Evolutionary conservation across 495 filamentous ascomycete genomes (phyloP).

Genomic region (Xylaria curta): DNA sequence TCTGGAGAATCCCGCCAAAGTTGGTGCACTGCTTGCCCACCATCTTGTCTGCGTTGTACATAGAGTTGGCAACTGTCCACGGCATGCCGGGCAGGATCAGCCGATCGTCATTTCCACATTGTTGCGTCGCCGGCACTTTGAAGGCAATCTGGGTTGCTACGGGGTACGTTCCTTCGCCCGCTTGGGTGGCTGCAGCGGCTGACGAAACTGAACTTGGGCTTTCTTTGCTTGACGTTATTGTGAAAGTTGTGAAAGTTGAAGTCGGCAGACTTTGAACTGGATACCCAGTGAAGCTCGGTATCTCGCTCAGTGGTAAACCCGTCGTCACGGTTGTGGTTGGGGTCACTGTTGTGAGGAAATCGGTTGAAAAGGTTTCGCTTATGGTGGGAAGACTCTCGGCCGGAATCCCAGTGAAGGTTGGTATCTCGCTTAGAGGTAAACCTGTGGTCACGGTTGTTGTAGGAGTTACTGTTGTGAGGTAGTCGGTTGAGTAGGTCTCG

Average conservation of each 20-base stretch:
- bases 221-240: neutral
- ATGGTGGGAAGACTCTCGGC: constrained; percentile 10
- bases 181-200: neutral
- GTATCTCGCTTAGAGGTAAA: constrained; percentile 5
- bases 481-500: constrained; percentile 17
- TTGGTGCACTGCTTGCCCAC: constrained; percentile 44
- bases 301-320: constrained; percentile 14
- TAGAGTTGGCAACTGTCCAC: constrained; percentile 51
- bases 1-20: constrained; percentile 40
- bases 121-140: constrained; percentile 19
- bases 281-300: neutral
- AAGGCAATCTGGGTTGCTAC: constrained; percentile 5
- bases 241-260: constrained; percentile 2
- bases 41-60: constrained; percentile 43
- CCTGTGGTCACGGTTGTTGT: constrained; percentile 6
- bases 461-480: neutral
- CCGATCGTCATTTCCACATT: constrained; percentile 43
- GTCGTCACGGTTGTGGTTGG: constrained; percentile 2
- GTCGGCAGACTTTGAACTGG: constrained; percentile 3
- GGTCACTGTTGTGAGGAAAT: neutral
- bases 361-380: constrained; percentile 2
- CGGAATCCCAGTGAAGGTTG: constrained; percentile 8
- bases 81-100: constrained; percentile 41
- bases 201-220: neutral
- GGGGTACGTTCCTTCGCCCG: neutral